Conservation (phyloP, 352 stramenopile genomes). For the Paralagenidium karlingii region DNA sequence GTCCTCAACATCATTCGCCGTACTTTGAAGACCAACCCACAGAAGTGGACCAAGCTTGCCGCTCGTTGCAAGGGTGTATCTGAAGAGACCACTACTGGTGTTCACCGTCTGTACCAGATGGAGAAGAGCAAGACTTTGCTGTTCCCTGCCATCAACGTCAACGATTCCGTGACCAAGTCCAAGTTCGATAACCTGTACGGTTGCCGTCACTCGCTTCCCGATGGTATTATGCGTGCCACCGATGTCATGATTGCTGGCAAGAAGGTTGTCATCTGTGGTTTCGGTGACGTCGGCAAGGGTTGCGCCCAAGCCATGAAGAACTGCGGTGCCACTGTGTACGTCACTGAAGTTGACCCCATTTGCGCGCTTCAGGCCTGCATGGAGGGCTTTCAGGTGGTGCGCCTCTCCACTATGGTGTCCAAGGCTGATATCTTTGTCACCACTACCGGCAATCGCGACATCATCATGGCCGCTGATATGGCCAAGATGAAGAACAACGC, state of each 20-base stretch:
- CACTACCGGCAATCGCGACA: conserved; percentile 98
- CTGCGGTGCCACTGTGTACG: conserved; percentile 92
- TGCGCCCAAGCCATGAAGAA: conserved; percentile 96
- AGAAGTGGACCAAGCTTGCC: conserved; percentile 97
- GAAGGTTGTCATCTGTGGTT: conserved; percentile 95
- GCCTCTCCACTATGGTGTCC: conserved; percentile 84
- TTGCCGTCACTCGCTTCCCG: conserved; percentile 97
- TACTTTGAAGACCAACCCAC: conserved; percentile 88
- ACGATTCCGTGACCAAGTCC: conserved; percentile 99
- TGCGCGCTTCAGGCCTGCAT: conserved; percentile 97
- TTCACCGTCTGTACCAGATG: conserved; percentile 98
- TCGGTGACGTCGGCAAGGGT: conserved; percentile 97
- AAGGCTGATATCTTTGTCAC: conserved; percentile 97
- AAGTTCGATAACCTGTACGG: conserved; percentile 99
- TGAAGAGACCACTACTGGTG: conserved; percentile 98
- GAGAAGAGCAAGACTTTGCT: conserved; percentile 92
- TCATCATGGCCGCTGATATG: conserved; percentile 96
- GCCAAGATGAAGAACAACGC: conserved; percentile 99
- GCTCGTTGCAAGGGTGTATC: conserved; percentile 93
- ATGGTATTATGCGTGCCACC: conserved; percentile 98
- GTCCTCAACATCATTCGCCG: conserved; percentile 95
- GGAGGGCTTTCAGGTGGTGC: conserved; percentile 95
- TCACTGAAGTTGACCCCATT: conserved; percentile 98
- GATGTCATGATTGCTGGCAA: conserved; percentile 99
- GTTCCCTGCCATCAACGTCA: conserved; percentile 99